Evolutionary conservation across 106 monocot species (phyloP).

Genomic region (Apostasia ramifera): DNA sequence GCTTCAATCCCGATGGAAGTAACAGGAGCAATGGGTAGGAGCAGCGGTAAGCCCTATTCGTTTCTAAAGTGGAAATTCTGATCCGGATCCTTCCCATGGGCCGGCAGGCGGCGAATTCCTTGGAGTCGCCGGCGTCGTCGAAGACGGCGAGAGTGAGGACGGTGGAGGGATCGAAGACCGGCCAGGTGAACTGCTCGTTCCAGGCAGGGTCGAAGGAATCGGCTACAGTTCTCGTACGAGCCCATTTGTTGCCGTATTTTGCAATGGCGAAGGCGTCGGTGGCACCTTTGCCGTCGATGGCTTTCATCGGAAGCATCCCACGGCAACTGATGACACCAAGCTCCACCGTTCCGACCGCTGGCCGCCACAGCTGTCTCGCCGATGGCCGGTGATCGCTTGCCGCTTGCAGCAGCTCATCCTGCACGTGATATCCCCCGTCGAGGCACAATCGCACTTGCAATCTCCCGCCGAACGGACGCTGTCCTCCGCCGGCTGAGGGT

Average conservation of each 20-base stretch:
- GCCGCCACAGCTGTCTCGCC: slow-evolving; percentile 78
- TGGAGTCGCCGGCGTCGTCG: slow-evolving; percentile 39
- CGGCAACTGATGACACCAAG: slow-evolving; percentile 77
- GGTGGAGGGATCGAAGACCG: slow-evolving; percentile 71
- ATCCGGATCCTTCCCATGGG: slow-evolving; percentile 73
- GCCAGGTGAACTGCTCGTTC: slow-evolving; percentile 99
- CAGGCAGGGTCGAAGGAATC: slow-evolving; percentile 64
- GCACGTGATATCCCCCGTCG: slow-evolving; percentile 84
- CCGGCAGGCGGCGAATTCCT: slow-evolving; percentile 27
- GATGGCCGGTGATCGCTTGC: slow-evolving; percentile 87
- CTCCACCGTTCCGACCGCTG: slow-evolving; percentile 59
- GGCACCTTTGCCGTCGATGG: slow-evolving; percentile 46
- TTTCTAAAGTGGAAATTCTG: slow-evolving; percentile 57
- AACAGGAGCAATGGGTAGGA: slow-evolving; percentile 56
- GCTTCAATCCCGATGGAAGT: slow-evolving; percentile 39
- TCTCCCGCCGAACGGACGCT: slow-evolving; percentile 23
- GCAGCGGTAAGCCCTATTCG: slow-evolving; percentile 42
- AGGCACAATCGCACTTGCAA: slow-evolving; percentile 76
- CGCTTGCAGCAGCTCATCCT: slow-evolving; percentile 52
- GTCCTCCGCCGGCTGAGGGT: slow-evolving; percentile 6
- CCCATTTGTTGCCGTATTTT: slow-evolving; percentile 94
- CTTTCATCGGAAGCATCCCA: slow-evolving; percentile 57
- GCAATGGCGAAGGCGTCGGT: slow-evolving; percentile 71
- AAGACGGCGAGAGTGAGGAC: slow-evolving; percentile 78
- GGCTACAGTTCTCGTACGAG: slow-evolving; percentile 61